These are phyloP conservation scores for Leccinum disarticulatum DNA, from an alignment of 768 basidiomycete genomes.

Conservation along the genomic window DNA sequence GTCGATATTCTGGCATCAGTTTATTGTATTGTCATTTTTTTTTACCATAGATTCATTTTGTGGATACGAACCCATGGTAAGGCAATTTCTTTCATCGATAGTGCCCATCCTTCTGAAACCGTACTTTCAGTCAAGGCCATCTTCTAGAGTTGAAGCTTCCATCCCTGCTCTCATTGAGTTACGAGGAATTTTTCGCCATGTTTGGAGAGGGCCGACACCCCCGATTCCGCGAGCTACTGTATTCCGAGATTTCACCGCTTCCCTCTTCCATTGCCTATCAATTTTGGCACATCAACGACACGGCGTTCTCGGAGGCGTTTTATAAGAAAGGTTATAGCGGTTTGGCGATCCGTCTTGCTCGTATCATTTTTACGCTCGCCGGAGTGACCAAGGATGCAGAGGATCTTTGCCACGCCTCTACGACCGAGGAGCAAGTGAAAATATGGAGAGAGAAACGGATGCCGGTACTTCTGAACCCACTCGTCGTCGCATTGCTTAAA, in stretches of 20 bases:
- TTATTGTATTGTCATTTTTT: background rate
- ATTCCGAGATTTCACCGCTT: conserved; percentile 59
- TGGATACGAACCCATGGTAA: conserved; percentile 70
- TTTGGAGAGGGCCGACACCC: conserved; percentile 67
- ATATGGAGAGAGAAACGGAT: conserved; percentile 63
- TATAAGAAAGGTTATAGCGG: conserved; percentile 70
- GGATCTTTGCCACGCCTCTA: conserved; percentile 52
- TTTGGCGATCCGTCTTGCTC: conserved; percentile 63
- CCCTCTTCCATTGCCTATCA: conserved; percentile 74
- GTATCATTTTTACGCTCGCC: conserved; percentile 55
- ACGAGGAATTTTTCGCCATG: conserved; percentile 62
- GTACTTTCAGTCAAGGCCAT: conserved; percentile 58
- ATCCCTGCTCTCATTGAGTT: conserved; percentile 51
- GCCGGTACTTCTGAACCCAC: conserved; percentile 58
- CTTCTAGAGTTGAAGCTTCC: conserved; percentile 79
- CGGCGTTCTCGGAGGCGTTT: conserved; percentile 51
- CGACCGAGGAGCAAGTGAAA: conserved; percentile 53
- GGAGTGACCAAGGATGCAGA: conserved; percentile 58
- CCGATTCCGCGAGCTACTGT: conserved; percentile 59
- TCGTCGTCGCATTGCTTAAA: conserved; percentile 52
- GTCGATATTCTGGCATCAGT: conserved; percentile 11
- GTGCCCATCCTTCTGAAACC: background rate
- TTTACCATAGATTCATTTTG: conserved; percentile 53
- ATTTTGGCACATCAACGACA: conserved; percentile 68
- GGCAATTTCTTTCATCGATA: background rate